Conservation (phyloP, 768 basidiomycete species). For the Lentinus brumalis region DNA sequence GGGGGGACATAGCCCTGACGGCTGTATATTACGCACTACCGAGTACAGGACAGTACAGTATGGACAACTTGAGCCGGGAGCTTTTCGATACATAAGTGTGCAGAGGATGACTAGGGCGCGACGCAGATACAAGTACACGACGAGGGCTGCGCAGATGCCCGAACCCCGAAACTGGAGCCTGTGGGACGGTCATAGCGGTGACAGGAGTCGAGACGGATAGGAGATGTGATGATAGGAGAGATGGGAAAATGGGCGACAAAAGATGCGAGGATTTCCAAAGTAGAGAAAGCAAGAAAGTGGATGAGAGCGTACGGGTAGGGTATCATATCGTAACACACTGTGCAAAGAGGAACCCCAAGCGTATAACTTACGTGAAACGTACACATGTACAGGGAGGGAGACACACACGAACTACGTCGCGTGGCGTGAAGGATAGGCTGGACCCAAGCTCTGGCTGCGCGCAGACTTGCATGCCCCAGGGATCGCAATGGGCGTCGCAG, state of each 20-base stretch:
- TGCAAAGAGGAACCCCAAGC: background rate
- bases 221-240: no score
- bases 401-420: background rate
- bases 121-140: background rate
- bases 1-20: background rate
- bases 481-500: constrained; percentile 22
- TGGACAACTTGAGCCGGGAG: background rate
- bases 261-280: no score
- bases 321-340: no score
- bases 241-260: no score
- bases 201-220: no score
- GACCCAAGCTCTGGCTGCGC: constrained; percentile 16
- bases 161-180: no score
- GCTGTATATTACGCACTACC: background rate
- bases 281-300: no score
- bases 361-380: background rate
- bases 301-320: no score
- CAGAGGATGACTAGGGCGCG: background rate
- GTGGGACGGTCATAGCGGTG: no score
- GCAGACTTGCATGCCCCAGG: constrained; percentile 1
- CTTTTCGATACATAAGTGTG: background rate
- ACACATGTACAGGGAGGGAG: background rate
- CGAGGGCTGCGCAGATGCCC: no score
- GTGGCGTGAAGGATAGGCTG: background rate
- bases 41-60: background rate